Evolutionary conservation across 352 stramenopile genomes (phyloP), one percentile per base, ranked within the genome.

Genomic region (Pythium folliculosum): DNA sequence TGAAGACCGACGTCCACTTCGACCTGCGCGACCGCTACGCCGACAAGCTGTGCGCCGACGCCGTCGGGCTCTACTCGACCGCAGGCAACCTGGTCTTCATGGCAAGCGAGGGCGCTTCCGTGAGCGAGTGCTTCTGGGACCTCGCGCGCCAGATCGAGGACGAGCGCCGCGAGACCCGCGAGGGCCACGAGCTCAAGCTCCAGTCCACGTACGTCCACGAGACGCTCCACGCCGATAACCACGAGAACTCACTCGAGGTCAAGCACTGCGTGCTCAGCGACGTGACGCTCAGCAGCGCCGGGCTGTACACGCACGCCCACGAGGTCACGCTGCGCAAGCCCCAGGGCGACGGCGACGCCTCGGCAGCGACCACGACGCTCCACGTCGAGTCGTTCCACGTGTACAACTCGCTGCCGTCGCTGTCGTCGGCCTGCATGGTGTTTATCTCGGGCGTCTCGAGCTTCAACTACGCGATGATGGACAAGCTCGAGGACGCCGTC

Each of bases 391-490:
- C 73, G 10, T 51, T 88, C 23, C 78, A 89, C 45, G 70, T 86
- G 27, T 89, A 88, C 67, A 88, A 72, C 40, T 82, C 81, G 50
- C 65, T 84, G 30, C 78, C 81, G 32, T 86, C 78, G 22, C 73
- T 89, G 14, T 70, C 77, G 52, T 78, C 81, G 13, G 81, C 78
- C 21, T 76, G 68, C 60, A 85, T 80, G 63, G 45, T 89, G 16
- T 88, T 80, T 63, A 56, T 85, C 51, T 82, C 76, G 49, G 75
- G 73, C 0, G 75, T 84, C 16, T 76, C 76, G 50, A 63, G 71
- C 21, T 90, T 90, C 65, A 77, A 84, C 60, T 90, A 88, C 63
- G 73, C 79, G 21, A 73, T 90, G 53, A 90, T 90, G 81, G 64
- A 78, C 71, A 90, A 90, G 58, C 65, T 90, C 44, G 66, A 84